Base-by-base conservation (phyloP, 2,329 filamentous ascomycete species). In the Magnaporthiopsis incrustans region DNA sequence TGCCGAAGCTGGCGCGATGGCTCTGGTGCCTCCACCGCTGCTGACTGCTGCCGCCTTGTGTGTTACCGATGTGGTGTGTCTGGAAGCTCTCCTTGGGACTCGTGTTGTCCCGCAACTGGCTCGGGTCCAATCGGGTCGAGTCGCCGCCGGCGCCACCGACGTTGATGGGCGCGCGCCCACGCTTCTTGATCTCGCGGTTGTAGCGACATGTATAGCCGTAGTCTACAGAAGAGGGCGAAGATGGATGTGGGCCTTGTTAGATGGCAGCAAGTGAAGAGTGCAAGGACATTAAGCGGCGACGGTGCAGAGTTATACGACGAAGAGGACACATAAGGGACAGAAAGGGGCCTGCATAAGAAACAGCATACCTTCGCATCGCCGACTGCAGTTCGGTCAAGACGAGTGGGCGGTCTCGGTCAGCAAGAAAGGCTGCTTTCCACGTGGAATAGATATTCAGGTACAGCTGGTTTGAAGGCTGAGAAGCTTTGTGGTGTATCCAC, bases 191-290 rank as follows among this genome's bases (percentile, higher is more conserved):
- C 53, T 74, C 69, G 27, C 75, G 72, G 35, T 75, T 73, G 63
- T 77, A 77, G 22, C 71, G 70, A 63, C 75, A 77, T 25, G 70
- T 69, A 61, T 77, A 76, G 8, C 74, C 74, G 66, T 77, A 77
- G 57, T 77, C 75, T 76, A 26, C 32, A 59, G 18, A 26, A 53
- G 18, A 44, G 30, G 15, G 59, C 5, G 57, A 15, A 25, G 57
- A 44, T 32, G 10, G n/a, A 22, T 30, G 27, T 30, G 15, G 30
- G 33, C 14, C 12, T 25, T 35, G 50, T 53, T 11, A 53, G 44
- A 59, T 22, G 38, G 30, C 14, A 6, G 2, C 12, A 18, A 56
- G 14, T 1, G 11, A 15, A n/a, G 25, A 61, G 35, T 8, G 11
- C 22, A 38, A 30, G 6, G n/a, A 50, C 25, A 61, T 75, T 75